Evolutionary conservation across 2,329 filamentous ascomycete genomes (phyloP), one percentile per base, ranked within the genome.

Genomic region (Fusarium sterilihyphosum): DNA sequence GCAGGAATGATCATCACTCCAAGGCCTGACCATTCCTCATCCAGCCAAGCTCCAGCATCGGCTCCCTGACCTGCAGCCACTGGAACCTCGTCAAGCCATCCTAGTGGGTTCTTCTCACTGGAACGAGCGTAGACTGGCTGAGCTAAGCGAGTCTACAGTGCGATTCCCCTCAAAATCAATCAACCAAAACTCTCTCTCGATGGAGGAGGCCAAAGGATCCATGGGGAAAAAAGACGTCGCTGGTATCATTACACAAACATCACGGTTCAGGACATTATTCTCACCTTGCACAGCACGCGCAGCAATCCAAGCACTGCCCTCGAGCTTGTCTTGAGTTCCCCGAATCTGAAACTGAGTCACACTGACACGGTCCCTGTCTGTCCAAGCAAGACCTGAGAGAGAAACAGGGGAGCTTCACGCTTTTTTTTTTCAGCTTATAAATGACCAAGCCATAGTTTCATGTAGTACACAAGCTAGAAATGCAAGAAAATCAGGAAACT

Each of bases 301-400:
- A 59, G 49, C 58, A 59, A 43, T 58, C 40, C 47, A 33, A 37
- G 41, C 59, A 65, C 47, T 58, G 53, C 46, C 58, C 69, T 74
- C 53, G 65, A 74, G 44, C n/a, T 33, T 47, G 40, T 35, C 47
- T 61, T 74, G 57, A 54, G 72, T 58, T 43, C 61, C 61, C 59
- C 61, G 50, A 73, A 73, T 67, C 69, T 75, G 72, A 74, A 74
- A 74, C 73, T 75, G 73, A 75, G 73, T 74, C 65, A 75, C 73
- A 44, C 56, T 53, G 69, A 75, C 64, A 52, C 44, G 46, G 71
- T 67, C 64, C 64, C 53, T 62, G 47, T 60, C 60, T 62, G 47
- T 62, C 60, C 47, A 22, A 56, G 46, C 41, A 56, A 60, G 44
- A 31, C 29, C 43, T 53, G 57, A 49, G 47, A 67, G 57, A 49